These are phyloP conservation scores for Acer campestre DNA, from an alignment of 345 rosid species.

Conservation along the genomic window DNA sequence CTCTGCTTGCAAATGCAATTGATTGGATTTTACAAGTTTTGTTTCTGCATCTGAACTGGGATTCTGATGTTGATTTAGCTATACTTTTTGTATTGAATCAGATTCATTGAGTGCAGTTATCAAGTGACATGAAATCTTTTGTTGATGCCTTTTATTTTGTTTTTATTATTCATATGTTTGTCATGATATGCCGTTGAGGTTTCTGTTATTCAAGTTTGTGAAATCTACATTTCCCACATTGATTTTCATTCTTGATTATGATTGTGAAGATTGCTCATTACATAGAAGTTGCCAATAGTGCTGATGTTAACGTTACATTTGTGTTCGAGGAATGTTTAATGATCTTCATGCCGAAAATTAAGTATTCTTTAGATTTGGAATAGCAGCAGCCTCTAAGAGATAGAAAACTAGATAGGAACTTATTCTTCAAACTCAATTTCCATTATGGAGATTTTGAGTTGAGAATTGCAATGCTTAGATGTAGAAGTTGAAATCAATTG, in stretches of 20 bases:
- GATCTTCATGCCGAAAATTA: neutral
- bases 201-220: too few species aligned
- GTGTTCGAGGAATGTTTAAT: neutral
- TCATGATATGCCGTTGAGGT: too few species aligned
- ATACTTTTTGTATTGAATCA: too few species aligned
- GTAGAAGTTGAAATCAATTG: neutral
- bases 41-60: too few species aligned
- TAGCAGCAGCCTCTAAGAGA: neutral
- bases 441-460: neutral
- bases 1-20: neutral
- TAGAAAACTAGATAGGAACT: neutral
- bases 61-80: too few species aligned
- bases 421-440: neutral
- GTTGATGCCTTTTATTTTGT: too few species aligned
- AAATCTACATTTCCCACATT: neutral
- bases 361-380: neutral
- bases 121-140: too few species aligned
- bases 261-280: neutral
- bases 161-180: too few species aligned
- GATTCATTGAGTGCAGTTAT: too few species aligned
- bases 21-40: neutral
- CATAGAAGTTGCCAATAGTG: neutral
- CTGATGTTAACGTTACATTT: neutral
- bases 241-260: neutral
- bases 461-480: conserved; percentile 1